A percentile compares a stretch with the other conserved stretches of the same genome.
These are phyloP conservation scores for Apophysomyces trapeziformis DNA, from an alignment of 371 early-diverging fungal species.

Conservation along the genomic window DNA sequence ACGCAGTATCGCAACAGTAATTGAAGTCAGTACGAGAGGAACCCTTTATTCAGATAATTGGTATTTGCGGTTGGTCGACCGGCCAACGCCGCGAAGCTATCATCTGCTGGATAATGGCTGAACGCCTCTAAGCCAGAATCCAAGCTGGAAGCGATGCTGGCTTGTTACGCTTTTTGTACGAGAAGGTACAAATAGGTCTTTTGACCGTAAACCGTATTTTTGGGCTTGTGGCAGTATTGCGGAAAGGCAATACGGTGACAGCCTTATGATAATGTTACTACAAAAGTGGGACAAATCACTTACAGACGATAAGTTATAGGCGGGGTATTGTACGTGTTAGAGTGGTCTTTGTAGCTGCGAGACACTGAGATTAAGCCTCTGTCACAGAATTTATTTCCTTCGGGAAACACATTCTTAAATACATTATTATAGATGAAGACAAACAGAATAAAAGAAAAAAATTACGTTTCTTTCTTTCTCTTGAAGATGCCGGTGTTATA, in stretches of 20 bases:
- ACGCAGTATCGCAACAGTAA: no score
- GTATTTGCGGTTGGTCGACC: no score
- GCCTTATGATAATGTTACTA: conserved; percentile 15
- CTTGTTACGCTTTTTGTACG: background rate
- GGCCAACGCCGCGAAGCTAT: no score
- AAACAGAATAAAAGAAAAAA: no score
- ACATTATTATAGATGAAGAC: no score
- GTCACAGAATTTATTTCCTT: conserved; percentile 25
- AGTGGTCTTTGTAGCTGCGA: conserved; percentile 27
- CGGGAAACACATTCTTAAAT: background rate
- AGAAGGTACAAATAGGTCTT: background rate
- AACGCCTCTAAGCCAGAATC: conserved; percentile 14
- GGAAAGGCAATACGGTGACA: background rate
- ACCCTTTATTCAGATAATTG: no score
- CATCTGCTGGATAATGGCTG: conserved; percentile 16
- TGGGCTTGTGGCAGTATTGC: background rate
- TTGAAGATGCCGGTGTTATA: no score
- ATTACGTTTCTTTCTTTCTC: no score
- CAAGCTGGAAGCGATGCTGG: conserved; percentile 6
- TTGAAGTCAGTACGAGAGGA: no score
- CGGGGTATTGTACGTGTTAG: conserved; percentile 8
- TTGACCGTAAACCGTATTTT: background rate
- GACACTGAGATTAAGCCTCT: conserved; percentile 28
- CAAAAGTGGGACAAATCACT: conserved; percentile 15
- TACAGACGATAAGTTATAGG: conserved; percentile 20